Evolutionary conservation across 768 basidiomycete species (phyloP).

Genomic region (Termitomyces sp.): DNA sequence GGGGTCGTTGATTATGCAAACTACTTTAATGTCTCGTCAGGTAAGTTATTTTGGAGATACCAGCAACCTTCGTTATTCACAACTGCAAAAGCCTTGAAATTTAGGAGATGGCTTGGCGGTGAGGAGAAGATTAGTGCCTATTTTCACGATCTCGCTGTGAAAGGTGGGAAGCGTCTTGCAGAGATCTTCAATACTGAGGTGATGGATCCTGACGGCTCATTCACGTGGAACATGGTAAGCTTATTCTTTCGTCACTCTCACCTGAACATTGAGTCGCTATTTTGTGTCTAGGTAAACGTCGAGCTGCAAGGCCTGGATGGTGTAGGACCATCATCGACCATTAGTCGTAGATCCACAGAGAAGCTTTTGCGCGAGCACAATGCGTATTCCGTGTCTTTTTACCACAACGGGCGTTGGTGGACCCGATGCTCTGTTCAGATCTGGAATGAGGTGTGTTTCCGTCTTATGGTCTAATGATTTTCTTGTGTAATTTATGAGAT

Average conservation of each 20-base stretch:
- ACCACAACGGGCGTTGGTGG: conserved; percentile 43
- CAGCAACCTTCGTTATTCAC: neutral
- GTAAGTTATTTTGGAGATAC: conserved; percentile 23
- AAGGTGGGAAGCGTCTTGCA: conserved; percentile 63
- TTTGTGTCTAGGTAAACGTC: too few species aligned
- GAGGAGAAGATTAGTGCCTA: conserved; percentile 75
- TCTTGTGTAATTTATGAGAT: too few species aligned
- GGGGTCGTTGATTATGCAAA: conserved; percentile 52
- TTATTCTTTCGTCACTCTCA: too few species aligned
- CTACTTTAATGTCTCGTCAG: conserved; percentile 44
- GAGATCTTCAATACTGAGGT: conserved; percentile 60
- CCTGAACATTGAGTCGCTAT: conserved; percentile 38
- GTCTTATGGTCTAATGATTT: too few species aligned
- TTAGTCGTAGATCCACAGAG: conserved; percentile 21
- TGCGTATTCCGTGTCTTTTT: conserved; percentile 28
- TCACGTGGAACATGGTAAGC: conserved; percentile 80
- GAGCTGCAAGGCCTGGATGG: neutral
- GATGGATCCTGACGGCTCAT: conserved; percentile 58
- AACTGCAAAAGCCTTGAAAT: conserved; percentile 56
- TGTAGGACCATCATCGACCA: conserved; percentile 17
- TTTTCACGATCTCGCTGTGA: conserved; percentile 64
- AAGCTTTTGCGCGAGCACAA: conserved; percentile 32
- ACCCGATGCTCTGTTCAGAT: conserved; percentile 43
- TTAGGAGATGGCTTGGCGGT: conserved; percentile 77
- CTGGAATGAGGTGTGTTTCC: conserved; percentile 35